Conservation (phyloP, 1,284 basidiomycete species). For the Ustilago tritici region DNA sequence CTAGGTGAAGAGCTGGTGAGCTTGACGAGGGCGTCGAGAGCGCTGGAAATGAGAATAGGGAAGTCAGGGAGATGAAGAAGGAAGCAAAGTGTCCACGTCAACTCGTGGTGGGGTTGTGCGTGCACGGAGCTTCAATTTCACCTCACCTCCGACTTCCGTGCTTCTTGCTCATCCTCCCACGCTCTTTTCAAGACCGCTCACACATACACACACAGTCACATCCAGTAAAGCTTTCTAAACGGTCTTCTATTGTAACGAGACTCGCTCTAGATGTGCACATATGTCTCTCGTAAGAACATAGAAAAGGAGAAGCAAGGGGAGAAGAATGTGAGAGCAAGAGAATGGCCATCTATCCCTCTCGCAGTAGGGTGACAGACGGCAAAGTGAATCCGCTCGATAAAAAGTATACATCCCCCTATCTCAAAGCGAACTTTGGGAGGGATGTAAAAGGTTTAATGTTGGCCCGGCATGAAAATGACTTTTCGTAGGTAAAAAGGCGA, state of each 20-base stretch:
- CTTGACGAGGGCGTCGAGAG: background rate
- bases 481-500: conserved; percentile 32
- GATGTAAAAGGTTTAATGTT: conserved; percentile 29
- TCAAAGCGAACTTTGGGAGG: conserved; percentile 8
- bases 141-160: background rate
- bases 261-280: no score
- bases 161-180: background rate
- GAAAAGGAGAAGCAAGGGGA: background rate
- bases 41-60: background rate
- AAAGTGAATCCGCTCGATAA: conserved; percentile 55
- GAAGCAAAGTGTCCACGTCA: conserved; percentile 10
- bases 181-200: background rate
- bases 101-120: background rate
- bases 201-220: conserved; percentile 4
- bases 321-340: conserved; percentile 41
- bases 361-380: conserved; percentile 17
- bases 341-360: conserved; percentile 34
- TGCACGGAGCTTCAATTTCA: background rate
- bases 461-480: conserved; percentile 65
- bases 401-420: conserved; percentile 1
- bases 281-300: background rate
- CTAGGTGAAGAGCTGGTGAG: background rate
- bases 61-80: no score
- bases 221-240: background rate
- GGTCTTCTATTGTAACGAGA: background rate